These are phyloP conservation scores for Leccinum griseonigrum DNA, from an alignment of 1,284 basidiomycete species.

Conservation along the genomic window DNA sequence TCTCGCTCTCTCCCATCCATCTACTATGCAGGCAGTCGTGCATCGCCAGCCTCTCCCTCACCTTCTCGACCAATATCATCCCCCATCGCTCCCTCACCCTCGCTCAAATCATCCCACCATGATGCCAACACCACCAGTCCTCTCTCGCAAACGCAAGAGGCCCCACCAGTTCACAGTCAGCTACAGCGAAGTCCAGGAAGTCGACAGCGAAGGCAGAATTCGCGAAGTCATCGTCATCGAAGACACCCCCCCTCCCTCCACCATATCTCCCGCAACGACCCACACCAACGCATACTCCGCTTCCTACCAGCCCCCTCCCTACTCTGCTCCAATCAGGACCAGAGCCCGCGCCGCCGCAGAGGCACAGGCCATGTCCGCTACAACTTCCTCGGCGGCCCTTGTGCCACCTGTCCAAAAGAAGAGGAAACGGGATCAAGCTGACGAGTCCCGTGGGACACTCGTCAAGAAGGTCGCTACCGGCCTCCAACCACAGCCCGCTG, in stretches of 20 bases:
- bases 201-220: conserved; percentile 69
- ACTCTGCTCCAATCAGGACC: conserved; percentile 70
- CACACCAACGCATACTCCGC: conserved; percentile 67
- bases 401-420: conserved; percentile 70
- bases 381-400: conserved; percentile 55
- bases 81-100: conserved; percentile 39
- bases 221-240: conserved; percentile 87
- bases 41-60: conserved; percentile 55
- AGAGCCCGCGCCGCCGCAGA: conserved; percentile 80
- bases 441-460: conserved; percentile 62
- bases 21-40: conserved; percentile 65
- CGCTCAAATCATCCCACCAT: conserved; percentile 43
- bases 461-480: conserved; percentile 56
- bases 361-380: conserved; percentile 67
- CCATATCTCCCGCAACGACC: conserved; percentile 68
- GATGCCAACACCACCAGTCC: conserved; percentile 61
- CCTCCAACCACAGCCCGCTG: conserved; percentile 46
- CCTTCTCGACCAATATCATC: conserved; percentile 59
- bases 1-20: conserved; percentile 33
- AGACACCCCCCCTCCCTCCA: conserved; percentile 77
- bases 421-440: conserved; percentile 68
- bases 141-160: conserved; percentile 79
- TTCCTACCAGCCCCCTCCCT: conserved; percentile 75
- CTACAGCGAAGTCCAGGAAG: conserved; percentile 82
- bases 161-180: conserved; percentile 74